Conservation (phyloP, 176 grass and related monocot genomes). For the Avena atlantica region DNA sequence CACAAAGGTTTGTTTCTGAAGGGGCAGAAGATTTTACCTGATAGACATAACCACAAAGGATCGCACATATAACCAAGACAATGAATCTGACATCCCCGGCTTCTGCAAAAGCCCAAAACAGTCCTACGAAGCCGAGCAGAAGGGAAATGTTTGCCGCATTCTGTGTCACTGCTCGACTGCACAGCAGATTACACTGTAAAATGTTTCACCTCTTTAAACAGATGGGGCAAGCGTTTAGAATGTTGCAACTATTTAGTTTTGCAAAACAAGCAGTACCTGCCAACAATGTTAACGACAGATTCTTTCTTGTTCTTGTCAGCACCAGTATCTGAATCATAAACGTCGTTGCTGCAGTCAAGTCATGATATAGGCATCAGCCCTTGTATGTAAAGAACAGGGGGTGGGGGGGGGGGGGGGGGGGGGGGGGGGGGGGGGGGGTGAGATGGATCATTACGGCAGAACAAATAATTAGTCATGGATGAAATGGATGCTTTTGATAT, state of each 20-base stretch:
- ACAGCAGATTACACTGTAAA: constrained; percentile 30
- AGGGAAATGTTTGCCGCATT: constrained; percentile 72
- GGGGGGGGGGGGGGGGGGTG: no score
- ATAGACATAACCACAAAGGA: constrained; percentile 89
- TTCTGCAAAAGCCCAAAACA: constrained; percentile 77
- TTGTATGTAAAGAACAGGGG: background rate
- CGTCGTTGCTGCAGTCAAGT: constrained; percentile 78
- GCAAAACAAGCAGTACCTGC: constrained; percentile 62
- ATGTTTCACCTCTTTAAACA: background rate
- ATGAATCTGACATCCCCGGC: constrained; percentile 72
- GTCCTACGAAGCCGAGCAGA: constrained; percentile 59
- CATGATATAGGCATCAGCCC: background rate
- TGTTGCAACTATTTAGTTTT: background rate
- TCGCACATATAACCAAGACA: constrained; percentile 69
- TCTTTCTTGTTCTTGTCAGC: constrained; percentile 92
- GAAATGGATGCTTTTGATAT: no score
- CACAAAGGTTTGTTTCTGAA: background rate
- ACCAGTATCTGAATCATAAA: constrained; percentile 82
- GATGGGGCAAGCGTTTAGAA: background rate
- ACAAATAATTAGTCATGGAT: background rate
- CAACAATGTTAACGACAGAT: constrained; percentile 86
- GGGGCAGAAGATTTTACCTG: constrained; percentile 54
- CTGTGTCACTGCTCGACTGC: constrained; percentile 63
- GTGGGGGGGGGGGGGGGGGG: no score
- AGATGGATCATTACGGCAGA: background rate